Evolutionary conservation across 352 stramenopile genomes (phyloP).

Genomic region (Pythium grandisporangium): DNA sequence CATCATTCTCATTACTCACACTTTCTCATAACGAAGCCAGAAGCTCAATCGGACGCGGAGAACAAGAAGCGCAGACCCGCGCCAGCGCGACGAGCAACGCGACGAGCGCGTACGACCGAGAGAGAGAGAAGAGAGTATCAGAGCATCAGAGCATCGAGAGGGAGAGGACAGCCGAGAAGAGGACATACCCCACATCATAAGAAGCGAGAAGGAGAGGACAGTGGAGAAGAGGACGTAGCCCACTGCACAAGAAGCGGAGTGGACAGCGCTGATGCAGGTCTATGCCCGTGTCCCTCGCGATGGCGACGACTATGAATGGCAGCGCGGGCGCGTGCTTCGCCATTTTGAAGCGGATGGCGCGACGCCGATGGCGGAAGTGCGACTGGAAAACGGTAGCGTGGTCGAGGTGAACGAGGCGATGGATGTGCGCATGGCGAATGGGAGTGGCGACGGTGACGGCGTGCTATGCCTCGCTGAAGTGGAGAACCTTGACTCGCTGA

Average conservation of each 20-base stretch:
- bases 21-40: conserved; percentile 4
- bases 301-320: conserved; percentile 35
- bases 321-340: conserved; percentile 24
- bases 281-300: conserved; percentile 37
- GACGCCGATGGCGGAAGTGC: conserved; percentile 22
- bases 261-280: conserved; percentile 28
- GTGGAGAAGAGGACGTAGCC: too few relatives aligned
- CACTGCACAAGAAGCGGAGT: conserved; percentile 4
- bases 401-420: conserved; percentile 34
- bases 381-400: conserved; percentile 24
- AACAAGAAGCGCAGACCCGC: conserved; percentile 1
- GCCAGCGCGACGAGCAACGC: too few relatives aligned
- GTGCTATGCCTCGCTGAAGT: conserved; percentile 33
- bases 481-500: conserved; percentile 64
- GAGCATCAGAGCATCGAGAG: too few relatives aligned
- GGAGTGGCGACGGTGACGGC: conserved; percentile 9
- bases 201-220: too few relatives aligned
- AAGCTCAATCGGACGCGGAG: conserved; percentile 3
- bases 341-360: conserved; percentile 17
- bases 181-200: too few relatives aligned
- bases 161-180: too few relatives aligned
- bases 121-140: too few relatives aligned
- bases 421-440: conserved; percentile 49
- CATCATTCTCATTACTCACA: too few relatives aligned
- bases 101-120: too few relatives aligned